Conservation (phyloP, 805 yeast species). For the Wickerhamomyces strasburgensis region DNA sequence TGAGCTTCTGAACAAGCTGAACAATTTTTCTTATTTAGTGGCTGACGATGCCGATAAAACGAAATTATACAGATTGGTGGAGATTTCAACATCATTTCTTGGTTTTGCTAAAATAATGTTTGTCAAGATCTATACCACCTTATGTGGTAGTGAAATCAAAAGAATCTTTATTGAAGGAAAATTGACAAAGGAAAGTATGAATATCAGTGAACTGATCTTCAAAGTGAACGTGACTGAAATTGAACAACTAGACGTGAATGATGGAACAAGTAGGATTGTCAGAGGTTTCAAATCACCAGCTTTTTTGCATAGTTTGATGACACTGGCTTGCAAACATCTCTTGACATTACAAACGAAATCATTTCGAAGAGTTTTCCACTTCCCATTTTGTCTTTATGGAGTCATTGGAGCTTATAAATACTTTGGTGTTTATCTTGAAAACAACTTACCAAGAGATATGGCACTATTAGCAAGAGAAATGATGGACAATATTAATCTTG, state of each 20-base stretch:
- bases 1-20: constrained; percentile 16
- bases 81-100: constrained; percentile 10
- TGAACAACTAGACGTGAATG: constrained; percentile 13
- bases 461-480: too few relatives aligned
- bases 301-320: constrained; percentile 10
- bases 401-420: constrained; percentile 10
- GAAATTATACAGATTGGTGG: constrained; percentile 14
- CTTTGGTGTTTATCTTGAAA: constrained; percentile 7
- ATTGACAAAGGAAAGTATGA: too few relatives aligned
- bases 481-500: too few relatives aligned
- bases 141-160: background rate
- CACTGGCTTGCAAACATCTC: constrained; percentile 10
- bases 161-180: too few relatives aligned
- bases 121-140: constrained; percentile 13
- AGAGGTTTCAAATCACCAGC: constrained; percentile 6
- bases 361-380: constrained; percentile 5
- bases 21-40: constrained; percentile 3
- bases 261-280: constrained; percentile 1
- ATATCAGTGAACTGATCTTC: too few relatives aligned
- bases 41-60: constrained; percentile 2
- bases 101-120: constrained; percentile 11
- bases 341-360: constrained; percentile 7
- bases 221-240: constrained; percentile 9
- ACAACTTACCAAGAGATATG: constrained; percentile 1
- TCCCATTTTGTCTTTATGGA: constrained; percentile 6